These are phyloP conservation scores for Wolfiporia cocos DNA, from an alignment of 1,284 basidiomycete species.

Conservation along the genomic window DNA sequence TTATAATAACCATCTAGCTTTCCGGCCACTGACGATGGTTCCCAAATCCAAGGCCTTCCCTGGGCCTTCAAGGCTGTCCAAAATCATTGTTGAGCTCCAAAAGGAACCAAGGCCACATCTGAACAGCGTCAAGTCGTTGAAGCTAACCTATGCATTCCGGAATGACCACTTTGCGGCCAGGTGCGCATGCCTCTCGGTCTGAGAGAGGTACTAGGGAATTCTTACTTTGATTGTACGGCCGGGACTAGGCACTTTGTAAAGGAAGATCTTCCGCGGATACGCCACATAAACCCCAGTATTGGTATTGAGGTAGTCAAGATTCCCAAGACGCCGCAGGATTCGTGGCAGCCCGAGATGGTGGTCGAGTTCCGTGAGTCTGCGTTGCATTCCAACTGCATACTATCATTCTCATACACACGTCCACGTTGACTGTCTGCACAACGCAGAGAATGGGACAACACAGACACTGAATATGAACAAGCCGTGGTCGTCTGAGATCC, in stretches of 20 bases:
- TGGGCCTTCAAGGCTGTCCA: conserved; percentile 50
- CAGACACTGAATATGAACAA: conserved; percentile 47
- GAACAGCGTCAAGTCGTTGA: conserved; percentile 42
- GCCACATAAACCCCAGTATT: conserved; percentile 61
- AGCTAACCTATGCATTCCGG: conserved; percentile 48
- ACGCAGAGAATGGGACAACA: conserved; percentile 46
- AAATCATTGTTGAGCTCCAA: conserved; percentile 46
- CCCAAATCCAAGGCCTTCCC: conserved; percentile 38
- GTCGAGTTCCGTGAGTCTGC: conserved; percentile 52
- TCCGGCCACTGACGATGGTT: conserved; percentile 26
- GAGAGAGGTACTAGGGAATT: too few species aligned
- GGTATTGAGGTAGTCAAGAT: conserved; percentile 50
- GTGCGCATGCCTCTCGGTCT: conserved; percentile 30
- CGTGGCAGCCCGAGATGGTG: conserved; percentile 52
- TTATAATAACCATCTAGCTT: background rate
- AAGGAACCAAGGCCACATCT: conserved; percentile 51
- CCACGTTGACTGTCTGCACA: background rate
- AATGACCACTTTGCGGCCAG: conserved; percentile 75
- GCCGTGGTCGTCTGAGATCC: conserved; percentile 62
- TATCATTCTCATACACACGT: too few species aligned
- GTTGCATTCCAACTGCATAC: background rate
- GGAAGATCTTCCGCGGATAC: conserved; percentile 68
- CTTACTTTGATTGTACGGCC: too few species aligned
- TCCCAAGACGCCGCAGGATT: conserved; percentile 44
- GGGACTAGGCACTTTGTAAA: conserved; percentile 68